phyloP scores from a whole-genome alignment of 2,329 filamentous ascomycete species.

The Fusarium graminum region DNA sequence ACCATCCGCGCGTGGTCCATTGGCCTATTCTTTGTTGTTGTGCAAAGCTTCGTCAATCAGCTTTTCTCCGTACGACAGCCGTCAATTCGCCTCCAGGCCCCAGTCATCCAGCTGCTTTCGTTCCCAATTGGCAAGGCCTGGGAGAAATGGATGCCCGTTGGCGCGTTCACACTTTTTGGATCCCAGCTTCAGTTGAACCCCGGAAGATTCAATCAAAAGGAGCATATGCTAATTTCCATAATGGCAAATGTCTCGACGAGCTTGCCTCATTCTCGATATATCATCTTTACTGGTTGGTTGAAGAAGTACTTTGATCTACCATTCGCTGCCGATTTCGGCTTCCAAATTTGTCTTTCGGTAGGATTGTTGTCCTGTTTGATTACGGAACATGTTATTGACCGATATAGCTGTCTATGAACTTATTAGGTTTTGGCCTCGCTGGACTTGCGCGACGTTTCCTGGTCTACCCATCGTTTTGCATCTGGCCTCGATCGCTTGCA shows the following conservation, averaged over 20 bases:
- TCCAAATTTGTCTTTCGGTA: constrained; percentile 54
- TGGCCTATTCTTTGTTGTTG: constrained; percentile 61
- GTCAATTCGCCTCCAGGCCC: constrained; percentile 61
- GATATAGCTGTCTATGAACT: constrained; percentile 41
- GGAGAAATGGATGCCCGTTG: constrained; percentile 59
- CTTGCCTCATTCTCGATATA: constrained; percentile 42
- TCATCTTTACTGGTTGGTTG: constrained; percentile 43
- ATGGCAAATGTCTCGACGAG: constrained; percentile 54
- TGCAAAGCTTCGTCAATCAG: constrained; percentile 65
- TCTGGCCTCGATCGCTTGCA: constrained; percentile 53
- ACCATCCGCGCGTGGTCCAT: constrained; percentile 67
- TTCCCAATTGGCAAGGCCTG: constrained; percentile 62
- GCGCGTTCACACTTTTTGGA: constrained; percentile 59
- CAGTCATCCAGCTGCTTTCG: constrained; percentile 67
- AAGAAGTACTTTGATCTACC: constrained; percentile 44
- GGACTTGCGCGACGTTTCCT: constrained; percentile 64
- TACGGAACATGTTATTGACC: neutral
- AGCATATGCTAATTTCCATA: constrained; percentile 71
- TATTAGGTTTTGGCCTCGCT: constrained; percentile 68
- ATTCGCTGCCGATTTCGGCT: constrained; percentile 41
- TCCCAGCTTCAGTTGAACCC: constrained; percentile 63
- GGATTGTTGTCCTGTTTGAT: fast-evolving
- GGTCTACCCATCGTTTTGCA: constrained; percentile 59
- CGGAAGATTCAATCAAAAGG: constrained; percentile 68
- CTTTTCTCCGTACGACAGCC: constrained; percentile 69